Evolutionary conservation across 495 filamentous ascomycete species (phyloP), one percentile per base, ranked within the genome.

Genomic region (Trichoderma reesei): DNA sequence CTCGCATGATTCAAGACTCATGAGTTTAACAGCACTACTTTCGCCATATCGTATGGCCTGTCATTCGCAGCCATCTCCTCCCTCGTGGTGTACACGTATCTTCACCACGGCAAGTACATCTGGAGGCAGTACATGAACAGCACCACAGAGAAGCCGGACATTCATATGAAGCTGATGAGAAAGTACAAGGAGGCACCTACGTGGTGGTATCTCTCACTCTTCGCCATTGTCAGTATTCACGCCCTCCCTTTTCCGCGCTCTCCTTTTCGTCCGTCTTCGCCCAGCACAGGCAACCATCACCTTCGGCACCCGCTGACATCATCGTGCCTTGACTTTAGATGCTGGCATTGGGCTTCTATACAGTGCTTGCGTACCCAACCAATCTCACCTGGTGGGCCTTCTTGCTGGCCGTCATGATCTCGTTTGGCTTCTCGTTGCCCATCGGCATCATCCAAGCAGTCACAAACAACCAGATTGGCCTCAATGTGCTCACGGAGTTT

Each of bases 401-500:
- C 62, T 62, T 89, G 38, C 67, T 89, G n/a, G 83, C 85, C 5
- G 83, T 86, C n/a, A 73, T 74, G 46, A 83, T 83, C 68, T 80
- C 82, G 9, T 80, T 84, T 66, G 69, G 70, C 37, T 84, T 82
- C 61, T 75, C 82, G 7, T 67, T 86, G 31, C 82, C 83, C 3
- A 82, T 82, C 59, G 82, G 82, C 37, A 84, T 84, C 68, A 81
- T 84, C 38, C 84, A 88, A 66, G 87, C 86, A 1, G 74, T 88
- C 41, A 88, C 86, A 2, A 88, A 88, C 67, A 87, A 85, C 63
- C 82, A 84, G 67, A 87, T 87, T 63, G 87, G 86, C 34, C 71
- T 88, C 34, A 89, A 89, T 63, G 78, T 90, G 26, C 71, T 90
- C 56, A 88, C 87, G 3, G 87, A 90, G 72, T 90, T 90, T 65